These are phyloP conservation scores for Eimeria mitis DNA, from an alignment of 169 alveolate genomes.

Conservation along the genomic window DNA sequence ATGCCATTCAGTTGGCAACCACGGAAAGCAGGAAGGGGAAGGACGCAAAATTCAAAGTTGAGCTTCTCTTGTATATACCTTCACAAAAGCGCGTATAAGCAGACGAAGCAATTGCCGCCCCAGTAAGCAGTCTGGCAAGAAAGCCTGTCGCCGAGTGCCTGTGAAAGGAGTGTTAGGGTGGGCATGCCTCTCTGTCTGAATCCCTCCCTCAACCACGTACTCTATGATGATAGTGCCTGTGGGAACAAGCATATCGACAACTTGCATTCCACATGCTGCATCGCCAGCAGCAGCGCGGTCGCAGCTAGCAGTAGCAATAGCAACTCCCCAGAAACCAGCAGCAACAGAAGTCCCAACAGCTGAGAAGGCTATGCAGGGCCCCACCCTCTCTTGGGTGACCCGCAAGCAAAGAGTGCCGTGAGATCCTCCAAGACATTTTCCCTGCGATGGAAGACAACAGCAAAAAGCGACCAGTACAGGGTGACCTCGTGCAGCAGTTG, in stretches of 20 bases:
- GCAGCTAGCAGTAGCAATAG: not conserved
- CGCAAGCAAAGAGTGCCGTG: slow-evolving; percentile 4
- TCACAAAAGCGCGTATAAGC: slow-evolving; percentile 89
- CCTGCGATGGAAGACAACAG: not conserved
- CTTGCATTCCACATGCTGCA: slow-evolving; percentile 1
- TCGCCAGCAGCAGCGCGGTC: not conserved
- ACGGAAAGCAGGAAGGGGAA: not conserved
- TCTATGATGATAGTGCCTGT: slow-evolving; percentile 73
- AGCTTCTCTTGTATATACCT: slow-evolving; percentile 78
- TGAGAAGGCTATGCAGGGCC: not conserved
- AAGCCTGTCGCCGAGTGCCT: slow-evolving; percentile 93
- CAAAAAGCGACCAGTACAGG: not conserved
- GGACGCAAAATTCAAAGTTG: too few species aligned
- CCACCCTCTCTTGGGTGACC: slow-evolving; percentile 34
- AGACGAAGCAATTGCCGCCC: slow-evolving; percentile 89
- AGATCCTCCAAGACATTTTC: slow-evolving; percentile 48
- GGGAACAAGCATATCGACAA: not conserved
- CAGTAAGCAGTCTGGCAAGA: slow-evolving; percentile 91
- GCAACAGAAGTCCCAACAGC: not conserved
- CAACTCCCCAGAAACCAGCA: not conserved
- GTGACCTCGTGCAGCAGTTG: not conserved
- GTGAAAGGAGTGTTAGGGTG: slow-evolving; percentile 75
- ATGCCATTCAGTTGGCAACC: not conserved
- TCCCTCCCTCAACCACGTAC: slow-evolving; percentile 61
- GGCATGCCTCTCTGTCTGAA: slow-evolving; percentile 76